Conservation (phyloP, 2,329 filamentous ascomycete genomes). For the Colletotrichum agaves region DNA sequence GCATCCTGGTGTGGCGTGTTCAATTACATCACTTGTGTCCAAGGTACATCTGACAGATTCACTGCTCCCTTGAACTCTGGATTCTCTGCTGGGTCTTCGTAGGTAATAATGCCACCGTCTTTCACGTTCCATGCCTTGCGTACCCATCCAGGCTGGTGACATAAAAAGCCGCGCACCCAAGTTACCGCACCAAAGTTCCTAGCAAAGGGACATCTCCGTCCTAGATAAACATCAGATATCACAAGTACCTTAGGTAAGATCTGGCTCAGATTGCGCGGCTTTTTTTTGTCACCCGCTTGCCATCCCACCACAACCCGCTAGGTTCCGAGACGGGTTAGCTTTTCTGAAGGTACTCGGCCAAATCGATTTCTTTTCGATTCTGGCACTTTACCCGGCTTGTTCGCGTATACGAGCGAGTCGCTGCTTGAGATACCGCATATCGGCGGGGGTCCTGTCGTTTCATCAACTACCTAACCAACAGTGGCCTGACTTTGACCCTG, state of each 20-base stretch:
- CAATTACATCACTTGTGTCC: slow-evolving; percentile 26
- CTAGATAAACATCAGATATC: too few relatives aligned
- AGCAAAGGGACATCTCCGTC: too few relatives aligned
- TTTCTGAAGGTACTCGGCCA: background rate
- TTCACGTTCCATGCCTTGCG: background rate
- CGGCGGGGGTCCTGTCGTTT: slow-evolving; percentile 19
- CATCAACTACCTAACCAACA: background rate
- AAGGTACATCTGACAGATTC: background rate
- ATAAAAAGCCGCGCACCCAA: too few relatives aligned
- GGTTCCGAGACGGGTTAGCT: slow-evolving; percentile 6
- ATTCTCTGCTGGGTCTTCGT: background rate
- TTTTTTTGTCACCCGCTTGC: too few relatives aligned
- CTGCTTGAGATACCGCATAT: slow-evolving; percentile 5
- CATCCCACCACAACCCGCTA: background rate
- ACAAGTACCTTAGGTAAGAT: too few relatives aligned
- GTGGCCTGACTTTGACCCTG: slow-evolving; percentile 28
- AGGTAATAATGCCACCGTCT: background rate
- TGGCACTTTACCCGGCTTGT: background rate
- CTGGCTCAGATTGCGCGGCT: too few relatives aligned
- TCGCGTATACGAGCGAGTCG: background rate
- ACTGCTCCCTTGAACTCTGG: background rate
- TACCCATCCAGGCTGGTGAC: background rate
- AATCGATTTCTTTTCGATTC: background rate
- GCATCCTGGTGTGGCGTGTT: slow-evolving; percentile 26
- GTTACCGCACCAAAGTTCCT: too few relatives aligned